Evolutionary conservation across 495 filamentous ascomycete genomes (phyloP), one percentile per base, ranked within the genome.

Genomic region (Penicillium verhagenii): DNA sequence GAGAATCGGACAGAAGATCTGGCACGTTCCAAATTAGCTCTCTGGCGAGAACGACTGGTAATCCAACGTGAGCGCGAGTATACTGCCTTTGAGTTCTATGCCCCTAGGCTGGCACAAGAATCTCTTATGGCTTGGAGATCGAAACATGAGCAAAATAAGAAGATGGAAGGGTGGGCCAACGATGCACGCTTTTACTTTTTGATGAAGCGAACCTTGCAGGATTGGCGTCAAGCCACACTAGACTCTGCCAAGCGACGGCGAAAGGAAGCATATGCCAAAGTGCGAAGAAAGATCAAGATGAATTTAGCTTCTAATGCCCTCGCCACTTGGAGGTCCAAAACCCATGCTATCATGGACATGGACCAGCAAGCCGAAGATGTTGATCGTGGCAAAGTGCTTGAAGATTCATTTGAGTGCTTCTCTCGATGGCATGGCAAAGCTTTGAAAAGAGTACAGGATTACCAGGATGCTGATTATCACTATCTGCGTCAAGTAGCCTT

Each of bases 141-240:
- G 6, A 79, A 76, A 35, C 58, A 67, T 21, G 63, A 73, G 14
- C 73, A 83, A 59, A 57, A 79, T 3, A 53, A 63, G 37, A 71
- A 81, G 50, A 66, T 88, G 23, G 70, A 82, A 35, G 69, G 60
- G 8, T 81, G 80, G 79, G 76, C 85, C 18, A 57, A 59, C 8
- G 72, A 85, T 64, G 84, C 83, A 9, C 57, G 71, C 9, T 88
- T 82, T 47, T 90, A 85, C 57, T 82, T 87, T 52, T 50, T 79
- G 20, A 72, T 79, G 26, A 82, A 75, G 14, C 75, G 72, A 53
- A 64, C 69, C n/a, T 52, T 86, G 21, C 83, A 80, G 49, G 54
- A 54, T 23, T 89, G 85, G 86, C 76, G 74, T 44, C 66, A 69
- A 42, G 79, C 82, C 13, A 75, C 75, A 6, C 56, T 76, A 26